These are phyloP conservation scores for Paulownia fortunei DNA, from an alignment of 257 asterid genomes.

Conservation along the genomic window DNA sequence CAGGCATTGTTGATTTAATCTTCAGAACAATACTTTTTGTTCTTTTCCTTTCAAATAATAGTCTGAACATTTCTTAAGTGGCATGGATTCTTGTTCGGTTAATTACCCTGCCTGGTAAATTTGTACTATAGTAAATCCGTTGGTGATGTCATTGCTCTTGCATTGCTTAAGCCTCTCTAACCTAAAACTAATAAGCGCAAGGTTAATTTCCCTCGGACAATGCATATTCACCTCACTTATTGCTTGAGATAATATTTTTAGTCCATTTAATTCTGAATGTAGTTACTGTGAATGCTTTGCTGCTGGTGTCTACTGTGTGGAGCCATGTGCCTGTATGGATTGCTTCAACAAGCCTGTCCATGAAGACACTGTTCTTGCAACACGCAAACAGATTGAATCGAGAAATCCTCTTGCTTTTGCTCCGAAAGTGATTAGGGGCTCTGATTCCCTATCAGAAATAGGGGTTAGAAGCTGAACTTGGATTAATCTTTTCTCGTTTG, in stretches of 20 bases:
- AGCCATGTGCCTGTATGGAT: conserved; percentile 68
- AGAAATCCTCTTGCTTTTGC: conserved; percentile 80
- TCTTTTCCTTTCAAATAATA: too few species aligned
- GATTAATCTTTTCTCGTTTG: background rate
- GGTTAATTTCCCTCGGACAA: too few species aligned
- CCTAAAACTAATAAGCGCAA: too few species aligned
- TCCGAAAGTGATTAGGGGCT: conserved; percentile 65
- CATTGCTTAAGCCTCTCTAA: too few species aligned
- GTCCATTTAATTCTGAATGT: background rate
- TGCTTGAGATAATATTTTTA: background rate
- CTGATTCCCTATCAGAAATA: conserved; percentile 40
- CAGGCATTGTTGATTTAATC: too few species aligned
- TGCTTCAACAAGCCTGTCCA: conserved; percentile 72
- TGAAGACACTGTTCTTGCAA: conserved; percentile 72
- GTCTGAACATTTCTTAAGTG: too few species aligned
- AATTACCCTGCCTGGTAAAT: too few species aligned
- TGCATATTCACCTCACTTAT: background rate
- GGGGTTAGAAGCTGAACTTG: conserved; percentile 37
- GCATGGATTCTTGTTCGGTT: too few species aligned
- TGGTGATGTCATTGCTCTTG: too few species aligned
- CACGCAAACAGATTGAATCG: conserved; percentile 70
- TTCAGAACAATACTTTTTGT: too few species aligned
- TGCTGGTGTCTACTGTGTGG: conserved; percentile 74
- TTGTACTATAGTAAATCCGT: too few species aligned
- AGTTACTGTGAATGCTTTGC: conserved; percentile 85